Evolutionary conservation across 345 rosid species (phyloP), one percentile per base, ranked within the genome.

Genomic region (Arabidopsis arenosa): DNA sequence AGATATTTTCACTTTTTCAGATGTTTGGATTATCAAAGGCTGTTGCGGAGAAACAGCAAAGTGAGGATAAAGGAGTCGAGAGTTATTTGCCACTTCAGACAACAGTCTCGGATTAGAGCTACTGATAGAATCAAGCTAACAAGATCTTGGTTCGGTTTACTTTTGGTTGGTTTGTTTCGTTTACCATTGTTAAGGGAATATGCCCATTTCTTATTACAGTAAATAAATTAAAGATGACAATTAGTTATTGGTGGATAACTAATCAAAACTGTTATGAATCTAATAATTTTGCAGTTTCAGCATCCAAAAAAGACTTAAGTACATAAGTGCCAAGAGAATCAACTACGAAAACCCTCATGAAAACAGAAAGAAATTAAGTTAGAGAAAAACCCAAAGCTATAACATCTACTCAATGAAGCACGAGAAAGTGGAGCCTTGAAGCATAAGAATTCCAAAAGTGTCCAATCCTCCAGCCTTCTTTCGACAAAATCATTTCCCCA

Each of bases 21-120:
- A 90, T 90, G 98, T 93, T 93, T 72, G 90, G 94, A 39, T 85
- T 94, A 85, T 87, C 96, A 2, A 94, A 84, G 76, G 73, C 86
- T 47, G 91, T 86, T 62, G 88, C 91, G 1, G 93, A 90, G 70
- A 92, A 81, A 82, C 79, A 79, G 32, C 77, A 41, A 79, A 81
- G 80, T 55, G 87, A 87, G 10, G 17, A 81, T 4, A 74, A 83
- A 82, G 92, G 87, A 72, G 87, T 85, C 28, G 89, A 89, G 79
- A 88, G 90, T 76, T 61, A 67, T 48, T 85, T 89, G 58, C 86
- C 86, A 3, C 91, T 90, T 59, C 84, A 76, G 77, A 92, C 89
- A 33, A 80, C 75, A 2, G 73, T 89, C 66, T 80, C 89, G 6
- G 79, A 86, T 37, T 88, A 90, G 75, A 80, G 23, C 37, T 13